phyloP scores from a whole-genome alignment of 495 filamentous ascomycete genomes.

The Penicillium angulare region DNA sequence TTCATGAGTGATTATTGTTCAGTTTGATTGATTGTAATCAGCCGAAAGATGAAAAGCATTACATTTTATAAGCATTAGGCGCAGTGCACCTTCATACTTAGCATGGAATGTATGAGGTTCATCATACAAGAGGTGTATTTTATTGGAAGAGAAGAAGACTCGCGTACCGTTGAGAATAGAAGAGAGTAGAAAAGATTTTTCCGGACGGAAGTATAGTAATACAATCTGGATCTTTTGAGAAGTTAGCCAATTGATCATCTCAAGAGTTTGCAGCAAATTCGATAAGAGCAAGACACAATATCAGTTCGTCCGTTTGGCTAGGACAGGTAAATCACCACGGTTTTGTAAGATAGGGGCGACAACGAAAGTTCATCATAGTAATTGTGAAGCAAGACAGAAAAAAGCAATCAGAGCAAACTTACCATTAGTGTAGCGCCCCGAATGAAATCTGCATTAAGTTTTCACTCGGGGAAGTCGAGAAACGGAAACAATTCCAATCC shows the following conservation, averaged over 20 bases:
- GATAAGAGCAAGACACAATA: slow-evolving; percentile 20
- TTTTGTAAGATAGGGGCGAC: slow-evolving; percentile 92
- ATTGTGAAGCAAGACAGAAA: slow-evolving; percentile 13
- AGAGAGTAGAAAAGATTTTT: not conserved
- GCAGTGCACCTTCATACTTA: slow-evolving; percentile 74
- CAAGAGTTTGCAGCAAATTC: slow-evolving; percentile 13
- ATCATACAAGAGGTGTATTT: slow-evolving; percentile 54
- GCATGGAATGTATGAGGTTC: slow-evolving; percentile 78
- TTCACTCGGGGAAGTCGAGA: slow-evolving; percentile 8
- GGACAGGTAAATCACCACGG: slow-evolving; percentile 87
- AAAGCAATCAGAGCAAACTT: slow-evolving; percentile 20
- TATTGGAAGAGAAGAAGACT: not conserved
- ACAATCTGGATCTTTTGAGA: slow-evolving; percentile 17
- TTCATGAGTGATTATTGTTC: slow-evolving; percentile 18
- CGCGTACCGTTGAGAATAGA: slow-evolving; percentile 6
- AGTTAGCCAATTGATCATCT: slow-evolving; percentile 28
- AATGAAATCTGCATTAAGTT: slow-evolving; percentile 12
- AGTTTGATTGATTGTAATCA: slow-evolving; percentile 51
- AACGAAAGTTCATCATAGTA: slow-evolving; percentile 77
- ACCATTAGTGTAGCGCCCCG: slow-evolving; percentile 34
- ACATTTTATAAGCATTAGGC: slow-evolving; percentile 70
- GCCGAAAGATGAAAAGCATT: slow-evolving; percentile 97
- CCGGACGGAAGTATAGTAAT: not conserved
- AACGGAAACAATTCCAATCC: not conserved
- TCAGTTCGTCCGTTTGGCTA: slow-evolving; percentile 90